Evolutionary conservation across 768 basidiomycete genomes (phyloP).

Genomic region (Macrolepiota dolichaula): DNA sequence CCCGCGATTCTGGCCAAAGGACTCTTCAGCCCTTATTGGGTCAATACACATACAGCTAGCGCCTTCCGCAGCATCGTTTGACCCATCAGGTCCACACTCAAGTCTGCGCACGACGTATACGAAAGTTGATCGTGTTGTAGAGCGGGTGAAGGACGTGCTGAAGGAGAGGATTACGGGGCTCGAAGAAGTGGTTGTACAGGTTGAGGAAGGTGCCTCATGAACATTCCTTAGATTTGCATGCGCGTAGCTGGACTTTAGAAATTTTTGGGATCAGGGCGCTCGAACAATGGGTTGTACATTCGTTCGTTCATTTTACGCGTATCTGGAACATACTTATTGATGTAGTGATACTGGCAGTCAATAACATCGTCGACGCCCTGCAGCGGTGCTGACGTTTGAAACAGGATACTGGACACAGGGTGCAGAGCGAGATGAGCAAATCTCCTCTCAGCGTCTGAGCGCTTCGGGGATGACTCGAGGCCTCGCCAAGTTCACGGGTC

Average conservation of each 20-base stretch:
- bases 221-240: not conserved
- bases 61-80: slow-evolving; percentile 51
- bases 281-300: not conserved
- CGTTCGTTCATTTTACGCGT: not conserved
- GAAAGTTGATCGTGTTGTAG: slow-evolving; percentile 68
- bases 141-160: slow-evolving; percentile 71
- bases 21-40: slow-evolving; percentile 79
- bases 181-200: slow-evolving; percentile 88
- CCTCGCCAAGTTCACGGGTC: no score
- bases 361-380: not conserved
- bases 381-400: not conserved
- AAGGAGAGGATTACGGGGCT: slow-evolving; percentile 74
- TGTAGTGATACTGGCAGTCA: not conserved
- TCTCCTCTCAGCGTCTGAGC: no score
- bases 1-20: slow-evolving; percentile 95
- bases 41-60: slow-evolving; percentile 90
- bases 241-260: not conserved
- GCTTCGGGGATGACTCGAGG: no score
- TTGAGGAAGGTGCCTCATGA: slow-evolving; percentile 40
- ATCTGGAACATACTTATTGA: not conserved
- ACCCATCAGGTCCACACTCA: slow-evolving; percentile 53
- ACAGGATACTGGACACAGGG: not conserved
- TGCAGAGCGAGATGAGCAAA: no score
- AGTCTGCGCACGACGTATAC: slow-evolving; percentile 47
- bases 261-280: not conserved